Evolutionary conservation across 2,329 filamentous ascomycete genomes (phyloP).

Genomic region (Fusarium nelsonii): DNA sequence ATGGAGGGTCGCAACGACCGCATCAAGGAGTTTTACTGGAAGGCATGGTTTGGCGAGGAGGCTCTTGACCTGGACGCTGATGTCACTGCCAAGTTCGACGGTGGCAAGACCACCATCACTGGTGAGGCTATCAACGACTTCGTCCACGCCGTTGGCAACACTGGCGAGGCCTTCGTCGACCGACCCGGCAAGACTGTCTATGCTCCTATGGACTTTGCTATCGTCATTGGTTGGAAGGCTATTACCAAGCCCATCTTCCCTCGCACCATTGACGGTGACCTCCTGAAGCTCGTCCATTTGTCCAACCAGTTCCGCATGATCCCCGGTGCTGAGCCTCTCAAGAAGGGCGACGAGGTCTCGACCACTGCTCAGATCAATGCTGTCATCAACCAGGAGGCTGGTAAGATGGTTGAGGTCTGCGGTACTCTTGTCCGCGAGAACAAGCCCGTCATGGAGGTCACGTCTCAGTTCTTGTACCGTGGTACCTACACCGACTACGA

Average conservation of each 20-base stretch:
- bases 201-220: conserved; percentile 98
- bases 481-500: conserved; percentile 93
- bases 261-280: conserved; percentile 92
- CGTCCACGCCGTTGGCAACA: conserved; percentile 98
- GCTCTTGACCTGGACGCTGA: conserved; percentile 84
- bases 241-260: conserved; percentile 99
- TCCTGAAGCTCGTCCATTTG: conserved; percentile 94
- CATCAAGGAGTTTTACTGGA: conserved; percentile 99
- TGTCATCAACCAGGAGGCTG: conserved; percentile 96
- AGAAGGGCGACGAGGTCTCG: conserved; percentile 92
- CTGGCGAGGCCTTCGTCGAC: conserved; percentile 96
- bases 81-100: conserved; percentile 89
- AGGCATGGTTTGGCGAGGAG: conserved; percentile 94
- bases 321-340: conserved; percentile 91
- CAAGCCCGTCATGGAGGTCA: conserved; percentile 95
- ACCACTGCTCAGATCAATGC: conserved; percentile 97
- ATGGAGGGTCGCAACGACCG: conserved; percentile 97
- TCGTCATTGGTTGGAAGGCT: conserved; percentile 98
- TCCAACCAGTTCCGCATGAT: conserved; percentile 99
- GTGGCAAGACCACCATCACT: conserved; percentile 87
- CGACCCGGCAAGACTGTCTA: conserved; percentile 93
- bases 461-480: conserved; percentile 97
- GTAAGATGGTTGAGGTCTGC: conserved; percentile 99
- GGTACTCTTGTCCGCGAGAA: conserved; percentile 91
- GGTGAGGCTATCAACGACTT: conserved; percentile 97